Evolutionary conservation across 2,329 filamentous ascomycete species (phyloP).

Genomic region (Anisogramma anomala): DNA sequence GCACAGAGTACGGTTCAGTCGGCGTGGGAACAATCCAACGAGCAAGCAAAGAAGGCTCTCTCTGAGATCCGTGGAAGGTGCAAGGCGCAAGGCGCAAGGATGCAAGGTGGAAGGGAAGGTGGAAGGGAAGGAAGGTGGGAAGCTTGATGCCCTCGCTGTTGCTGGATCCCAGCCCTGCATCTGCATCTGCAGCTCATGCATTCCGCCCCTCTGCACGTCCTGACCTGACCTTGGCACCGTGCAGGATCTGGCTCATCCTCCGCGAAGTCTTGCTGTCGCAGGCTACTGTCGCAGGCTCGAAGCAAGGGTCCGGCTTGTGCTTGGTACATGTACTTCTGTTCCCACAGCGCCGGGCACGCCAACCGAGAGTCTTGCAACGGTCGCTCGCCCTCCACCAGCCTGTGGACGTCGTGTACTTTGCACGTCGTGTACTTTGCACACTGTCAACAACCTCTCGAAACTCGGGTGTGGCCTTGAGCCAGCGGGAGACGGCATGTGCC

Average conservation of each 20-base stretch:
- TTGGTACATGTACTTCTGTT: neutral
- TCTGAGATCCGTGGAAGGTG: too few species aligned
- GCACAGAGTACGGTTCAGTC: too few species aligned
- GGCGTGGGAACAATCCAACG: too few species aligned
- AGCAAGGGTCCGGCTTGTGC: neutral
- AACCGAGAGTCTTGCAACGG: neutral
- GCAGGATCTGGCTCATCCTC: neutral
- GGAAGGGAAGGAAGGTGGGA: too few species aligned
- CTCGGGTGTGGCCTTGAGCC: too few species aligned
- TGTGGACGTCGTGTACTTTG: neutral
- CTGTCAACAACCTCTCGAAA: neutral
- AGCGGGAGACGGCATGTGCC: too few species aligned
- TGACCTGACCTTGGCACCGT: neutral
- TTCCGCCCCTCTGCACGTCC: neutral
- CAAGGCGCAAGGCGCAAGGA: too few species aligned
- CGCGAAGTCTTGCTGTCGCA: too few species aligned
- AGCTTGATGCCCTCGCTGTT: too few species aligned
- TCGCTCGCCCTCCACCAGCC: neutral
- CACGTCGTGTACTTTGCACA: neutral
- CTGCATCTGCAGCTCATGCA: neutral
- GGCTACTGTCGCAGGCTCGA: neutral
- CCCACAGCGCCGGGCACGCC: neutral
- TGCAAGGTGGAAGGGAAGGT: too few species aligned
- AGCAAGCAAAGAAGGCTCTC: too few species aligned
- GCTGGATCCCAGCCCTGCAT: neutral